A percentile compares a stretch with the other conserved stretches of the same genome.
Evolutionary conservation across 352 stramenopile genomes (phyloP).

Genomic region (Globisporangium rhizosaccharum): DNA sequence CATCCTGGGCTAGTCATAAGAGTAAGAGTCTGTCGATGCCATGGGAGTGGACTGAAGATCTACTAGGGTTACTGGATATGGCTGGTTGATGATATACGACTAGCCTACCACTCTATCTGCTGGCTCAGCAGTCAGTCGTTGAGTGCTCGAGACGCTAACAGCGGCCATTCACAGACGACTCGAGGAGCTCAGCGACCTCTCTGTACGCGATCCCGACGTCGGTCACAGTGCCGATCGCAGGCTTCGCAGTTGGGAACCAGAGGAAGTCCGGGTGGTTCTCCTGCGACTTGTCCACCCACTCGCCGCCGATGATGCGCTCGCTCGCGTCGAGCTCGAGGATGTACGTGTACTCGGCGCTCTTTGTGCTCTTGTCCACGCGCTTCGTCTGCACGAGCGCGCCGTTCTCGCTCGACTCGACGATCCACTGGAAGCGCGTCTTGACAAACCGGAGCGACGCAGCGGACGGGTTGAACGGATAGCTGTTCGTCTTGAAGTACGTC

Average conservation of each 20-base stretch:
- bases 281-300: conserved; percentile 8
- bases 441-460: conserved; percentile 11
- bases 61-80: background rate
- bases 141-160: too few relatives aligned
- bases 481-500: conserved; percentile 5
- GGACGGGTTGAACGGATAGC: conserved; percentile 18
- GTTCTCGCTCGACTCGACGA: conserved; percentile 10
- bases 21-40: background rate
- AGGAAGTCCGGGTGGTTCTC: conserved; percentile 15
- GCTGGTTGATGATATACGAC: too few relatives aligned
- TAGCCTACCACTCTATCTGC: too few relatives aligned
- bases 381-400: conserved; percentile 8
- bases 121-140: too few relatives aligned
- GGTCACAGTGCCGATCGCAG: background rate
- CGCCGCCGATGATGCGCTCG: conserved; percentile 10
- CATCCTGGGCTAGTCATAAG: background rate
- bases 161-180: conserved; percentile 3
- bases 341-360: conserved; percentile 11
- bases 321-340: conserved; percentile 6
- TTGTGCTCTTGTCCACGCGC: conserved; percentile 1
- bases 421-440: conserved; percentile 9
- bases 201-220: conserved; percentile 35
- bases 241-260: conserved; percentile 9
- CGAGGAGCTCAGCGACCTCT: conserved; percentile 26
- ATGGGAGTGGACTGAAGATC: background rate